These are phyloP conservation scores for Raffaelea albimanens DNA, from an alignment of 2,329 filamentous ascomycete species.

Conservation along the genomic window DNA sequence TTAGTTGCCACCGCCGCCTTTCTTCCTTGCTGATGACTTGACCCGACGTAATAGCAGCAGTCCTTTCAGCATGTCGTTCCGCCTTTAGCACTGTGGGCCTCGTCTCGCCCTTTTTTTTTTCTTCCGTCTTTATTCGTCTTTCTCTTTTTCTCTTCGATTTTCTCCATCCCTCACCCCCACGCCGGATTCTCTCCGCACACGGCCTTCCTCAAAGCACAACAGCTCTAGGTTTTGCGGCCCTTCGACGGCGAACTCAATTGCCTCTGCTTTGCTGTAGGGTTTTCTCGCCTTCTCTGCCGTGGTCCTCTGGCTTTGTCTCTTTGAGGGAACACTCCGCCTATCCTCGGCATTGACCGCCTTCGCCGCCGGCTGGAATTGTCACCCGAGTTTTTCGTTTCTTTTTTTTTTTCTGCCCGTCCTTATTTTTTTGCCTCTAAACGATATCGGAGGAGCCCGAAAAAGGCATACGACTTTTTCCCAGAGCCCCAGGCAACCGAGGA, in stretches of 20 bases:
- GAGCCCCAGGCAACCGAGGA: not conserved
- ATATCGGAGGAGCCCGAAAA: conserved; percentile 10
- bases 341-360: conserved; percentile 15
- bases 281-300: not conserved
- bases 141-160: not conserved
- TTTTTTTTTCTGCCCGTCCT: no score
- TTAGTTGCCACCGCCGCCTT: not conserved
- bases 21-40: not conserved
- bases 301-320: not conserved
- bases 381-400: not conserved
- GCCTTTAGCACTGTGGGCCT: conserved; percentile 1
- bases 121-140: not conserved
- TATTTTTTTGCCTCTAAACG: conserved; percentile 11
- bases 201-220: not conserved
- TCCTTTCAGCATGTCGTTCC: not conserved
- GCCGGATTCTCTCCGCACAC: not conserved
- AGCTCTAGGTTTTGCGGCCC: not conserved
- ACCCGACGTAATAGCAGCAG: not conserved
- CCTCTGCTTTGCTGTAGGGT: no score
- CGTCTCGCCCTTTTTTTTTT: not conserved
- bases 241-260: not conserved
- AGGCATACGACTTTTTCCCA: conserved; percentile 3
- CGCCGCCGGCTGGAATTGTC: conserved; percentile 2
- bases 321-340: conserved; percentile 4
- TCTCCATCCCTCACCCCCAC: not conserved